Percentiles rank a stretch among this genome's conserved stretches.
These are phyloP conservation scores for Cytospora piceicola DNA, from an alignment of 2,329 filamentous ascomycete genomes.

Conservation along the genomic window DNA sequence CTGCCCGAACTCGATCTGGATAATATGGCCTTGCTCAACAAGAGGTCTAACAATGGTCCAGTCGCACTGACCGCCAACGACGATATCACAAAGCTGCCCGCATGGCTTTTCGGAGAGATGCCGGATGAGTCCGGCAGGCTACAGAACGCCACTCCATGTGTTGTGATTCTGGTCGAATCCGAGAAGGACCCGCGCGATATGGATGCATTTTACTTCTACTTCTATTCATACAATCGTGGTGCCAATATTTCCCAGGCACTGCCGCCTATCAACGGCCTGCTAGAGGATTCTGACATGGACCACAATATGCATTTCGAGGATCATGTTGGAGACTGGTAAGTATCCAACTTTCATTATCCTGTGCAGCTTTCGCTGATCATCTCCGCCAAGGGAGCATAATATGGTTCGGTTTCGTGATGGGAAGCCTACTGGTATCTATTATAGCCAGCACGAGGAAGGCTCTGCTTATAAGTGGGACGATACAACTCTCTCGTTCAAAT, in stretches of 20 bases:
- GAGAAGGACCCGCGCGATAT: conserved; percentile 36
- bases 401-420: conserved; percentile 38
- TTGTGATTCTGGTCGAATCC: conserved; percentile 37
- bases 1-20: conserved; percentile 35
- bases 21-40: conserved; percentile 37
- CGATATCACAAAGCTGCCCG: conserved; percentile 35
- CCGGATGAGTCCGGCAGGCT: conserved; percentile 34
- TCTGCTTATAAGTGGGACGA: conserved; percentile 36
- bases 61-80: conserved; percentile 38
- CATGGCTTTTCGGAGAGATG: conserved; percentile 37
- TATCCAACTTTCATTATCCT: background rate
- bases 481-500: conserved; percentile 31
- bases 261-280: conserved; percentile 36
- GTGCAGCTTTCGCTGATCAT: background rate
- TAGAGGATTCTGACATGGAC: conserved; percentile 27
- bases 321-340: conserved; percentile 37
- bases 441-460: conserved; percentile 27
- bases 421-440: conserved; percentile 28
- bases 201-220: conserved; percentile 43
- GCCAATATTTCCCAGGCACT: conserved; percentile 41
- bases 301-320: conserved; percentile 34
- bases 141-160: conserved; percentile 37
- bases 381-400: conserved; percentile 38
- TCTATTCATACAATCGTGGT: conserved; percentile 41
- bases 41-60: conserved; percentile 11